phyloP scores from a whole-genome alignment of 345 rosid genomes.

The Corchorus capsularis region DNA sequence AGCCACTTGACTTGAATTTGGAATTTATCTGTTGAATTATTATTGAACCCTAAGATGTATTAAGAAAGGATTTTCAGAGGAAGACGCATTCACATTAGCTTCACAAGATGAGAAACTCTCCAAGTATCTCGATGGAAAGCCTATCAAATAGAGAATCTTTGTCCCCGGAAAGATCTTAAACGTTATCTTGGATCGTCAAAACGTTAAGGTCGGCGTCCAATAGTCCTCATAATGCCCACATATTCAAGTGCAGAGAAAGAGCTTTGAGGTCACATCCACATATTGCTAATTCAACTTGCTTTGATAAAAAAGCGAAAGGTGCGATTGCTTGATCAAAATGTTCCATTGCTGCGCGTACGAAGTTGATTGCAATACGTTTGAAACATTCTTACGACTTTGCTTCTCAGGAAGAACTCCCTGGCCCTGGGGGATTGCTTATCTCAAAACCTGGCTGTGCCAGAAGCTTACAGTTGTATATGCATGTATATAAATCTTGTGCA shows the following conservation, averaged over 20 bases:
- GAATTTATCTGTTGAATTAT: too few species aligned
- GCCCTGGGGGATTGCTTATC: too few species aligned
- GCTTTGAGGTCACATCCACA: neutral
- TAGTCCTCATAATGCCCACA: constrained; percentile 3
- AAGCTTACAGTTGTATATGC: too few species aligned
- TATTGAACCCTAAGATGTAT: too few species aligned
- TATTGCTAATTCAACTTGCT: neutral
- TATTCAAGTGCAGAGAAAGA: neutral
- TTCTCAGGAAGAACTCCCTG: too few species aligned
- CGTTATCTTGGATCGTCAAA: constrained; percentile 65
- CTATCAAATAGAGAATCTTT: constrained; percentile 70
- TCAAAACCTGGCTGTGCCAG: too few species aligned
- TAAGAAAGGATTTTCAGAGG: constrained; percentile 88
- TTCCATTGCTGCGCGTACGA: too few species aligned
- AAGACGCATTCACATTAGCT: constrained; percentile 74
- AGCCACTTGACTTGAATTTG: too few species aligned
- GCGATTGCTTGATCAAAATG: neutral
- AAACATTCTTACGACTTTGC: too few species aligned
- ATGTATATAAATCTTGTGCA: too few species aligned
- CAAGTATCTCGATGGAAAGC: constrained; percentile 61
- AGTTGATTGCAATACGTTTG: too few species aligned
- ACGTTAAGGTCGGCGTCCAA: constrained; percentile 45
- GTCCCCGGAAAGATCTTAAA: constrained; percentile 92
- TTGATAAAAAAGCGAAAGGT: neutral
- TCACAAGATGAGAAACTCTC: constrained; percentile 60